Evolutionary conservation across 148 eudicot genomes (phyloP).

Genomic region (Rhododendron mucronatum): DNA sequence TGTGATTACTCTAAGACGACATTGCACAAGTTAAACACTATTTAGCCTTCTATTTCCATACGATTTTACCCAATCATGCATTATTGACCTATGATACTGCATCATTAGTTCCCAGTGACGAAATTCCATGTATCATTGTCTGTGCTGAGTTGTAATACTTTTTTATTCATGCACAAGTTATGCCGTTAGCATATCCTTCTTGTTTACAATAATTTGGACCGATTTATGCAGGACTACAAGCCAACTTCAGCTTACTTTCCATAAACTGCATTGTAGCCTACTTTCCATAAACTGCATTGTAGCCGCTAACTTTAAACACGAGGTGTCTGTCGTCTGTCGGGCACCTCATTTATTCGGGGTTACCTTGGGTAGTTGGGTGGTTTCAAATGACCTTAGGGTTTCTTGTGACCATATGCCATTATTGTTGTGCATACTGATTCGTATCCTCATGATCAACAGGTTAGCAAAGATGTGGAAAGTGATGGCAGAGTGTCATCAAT

Average conservation of each 20-base stretch:
- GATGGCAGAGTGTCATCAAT: slow-evolving; percentile 89
- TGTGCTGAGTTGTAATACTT: neutral
- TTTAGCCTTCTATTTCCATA: neutral
- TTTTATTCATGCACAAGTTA: neutral
- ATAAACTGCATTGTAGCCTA: neutral
- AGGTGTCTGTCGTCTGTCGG: neutral
- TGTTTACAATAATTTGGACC: neutral
- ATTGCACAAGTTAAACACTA: neutral
- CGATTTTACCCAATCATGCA: neutral
- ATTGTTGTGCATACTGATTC: neutral
- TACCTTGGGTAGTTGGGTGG: neutral
- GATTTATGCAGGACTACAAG: neutral
- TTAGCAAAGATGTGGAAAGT: slow-evolving; percentile 87
- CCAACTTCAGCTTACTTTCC: neutral
- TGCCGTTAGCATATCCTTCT: neutral
- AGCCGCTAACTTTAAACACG: neutral
- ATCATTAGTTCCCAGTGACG: neutral
- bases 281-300: neutral
- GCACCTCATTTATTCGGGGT: neutral
- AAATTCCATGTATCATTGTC: neutral
- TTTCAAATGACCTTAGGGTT: neutral
- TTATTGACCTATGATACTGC: neutral
- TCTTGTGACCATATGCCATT: neutral
- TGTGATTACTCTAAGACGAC: neutral
- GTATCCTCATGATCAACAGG: slow-evolving; percentile 30